Evolutionary conservation across 495 filamentous ascomycete species (phyloP), one percentile per base, ranked within the genome.

Genomic region (Astrocystis sublimbata): DNA sequence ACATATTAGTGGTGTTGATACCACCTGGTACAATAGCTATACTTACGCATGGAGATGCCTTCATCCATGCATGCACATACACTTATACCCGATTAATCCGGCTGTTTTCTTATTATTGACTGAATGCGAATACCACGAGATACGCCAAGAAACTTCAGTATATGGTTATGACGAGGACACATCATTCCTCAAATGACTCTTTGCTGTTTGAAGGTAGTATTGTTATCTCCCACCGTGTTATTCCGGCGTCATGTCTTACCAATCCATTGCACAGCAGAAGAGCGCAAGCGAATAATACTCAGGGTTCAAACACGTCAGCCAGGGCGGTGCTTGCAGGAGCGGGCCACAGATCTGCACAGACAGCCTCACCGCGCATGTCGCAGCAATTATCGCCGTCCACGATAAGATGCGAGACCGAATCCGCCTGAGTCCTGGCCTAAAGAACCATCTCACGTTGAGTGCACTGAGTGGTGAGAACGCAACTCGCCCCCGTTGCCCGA

Each of bases 351-450:
- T 10, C 52, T 40, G 52, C 35, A 40, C 19, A 26, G 28, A 33
- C 38, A 45, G 54, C 38, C 54, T 57, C 54, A 28, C 28, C 38
- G 26, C 24, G 45, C 54, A 57, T 40, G 52, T 56, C 54, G 45
- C 40, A 43, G 54, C 9, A 42, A 13, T 30, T 56, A 24, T 56
- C 10, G 7, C 5, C 7, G 2, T 46, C n/a, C 21, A 5, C 42
- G 42, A 46, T 23, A 5, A 21, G n/a, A n/a, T n/a, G n/a, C n/a
- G n/a, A n/a, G n/a, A n/a, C n/a, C n/a, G n/a, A n/a, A n/a, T n/a
- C n/a, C n/a, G n/a, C n/a, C n/a, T n/a, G n/a, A n/a, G n/a, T n/a
- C n/a, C n/a, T n/a, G n/a, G n/a, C n/a, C n/a, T n/a, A n/a, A n/a
- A n/a, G n/a, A n/a, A n/a, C n/a, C n/a, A n/a, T n/a, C n/a, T n/a